Conservation (phyloP, 2,329 filamentous ascomycete species). For the Raffaelea ambrosiae region DNA sequence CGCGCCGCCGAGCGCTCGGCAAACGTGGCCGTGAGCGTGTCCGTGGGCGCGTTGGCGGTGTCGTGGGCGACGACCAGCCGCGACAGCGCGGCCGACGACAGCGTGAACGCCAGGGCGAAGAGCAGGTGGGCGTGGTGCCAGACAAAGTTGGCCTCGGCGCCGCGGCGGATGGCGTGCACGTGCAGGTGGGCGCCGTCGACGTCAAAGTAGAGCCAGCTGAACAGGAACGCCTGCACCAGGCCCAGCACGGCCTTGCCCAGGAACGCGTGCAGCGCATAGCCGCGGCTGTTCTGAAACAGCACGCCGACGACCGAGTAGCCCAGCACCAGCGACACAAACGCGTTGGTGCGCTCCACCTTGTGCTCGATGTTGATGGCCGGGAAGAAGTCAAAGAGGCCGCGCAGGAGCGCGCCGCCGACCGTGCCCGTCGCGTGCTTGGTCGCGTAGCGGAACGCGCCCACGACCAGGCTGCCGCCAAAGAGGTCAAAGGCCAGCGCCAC, state of each 20-base stretch:
- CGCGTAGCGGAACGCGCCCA: conserved; percentile 28
- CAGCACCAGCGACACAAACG: conserved; percentile 56
- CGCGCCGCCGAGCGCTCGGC: conserved; percentile 36
- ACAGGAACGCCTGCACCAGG: conserved; percentile 47
- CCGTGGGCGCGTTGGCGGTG: conserved; percentile 33
- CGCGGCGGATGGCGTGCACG: conserved; percentile 51
- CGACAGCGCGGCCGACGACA: conserved; percentile 49
- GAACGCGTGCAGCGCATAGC: conserved; percentile 47
- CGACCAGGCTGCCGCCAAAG: conserved; percentile 32
- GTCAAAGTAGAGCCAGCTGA: conserved; percentile 59
- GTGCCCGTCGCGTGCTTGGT: conserved; percentile 11
- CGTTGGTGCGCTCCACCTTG: conserved; percentile 53
- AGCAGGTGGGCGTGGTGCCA: conserved; percentile 52
- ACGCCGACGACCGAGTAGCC: conserved; percentile 56
- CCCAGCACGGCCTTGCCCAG: conserved; percentile 55
- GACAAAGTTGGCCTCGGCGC: conserved; percentile 27
- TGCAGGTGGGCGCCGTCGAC: conserved; percentile 49
- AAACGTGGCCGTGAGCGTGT: conserved; percentile 43
- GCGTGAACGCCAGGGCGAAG: conserved; percentile 55
- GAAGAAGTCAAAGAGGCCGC: conserved; percentile 45
- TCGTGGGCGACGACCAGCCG: conserved; percentile 52
- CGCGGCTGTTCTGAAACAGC: conserved; percentile 45
- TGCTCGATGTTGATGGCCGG: conserved; percentile 60
- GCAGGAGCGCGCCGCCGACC: conserved; percentile 17
- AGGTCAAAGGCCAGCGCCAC: conserved; percentile 47